Base-by-base conservation (phyloP, 352 stramenopile genomes). In the Pythium aquatile region DNA sequence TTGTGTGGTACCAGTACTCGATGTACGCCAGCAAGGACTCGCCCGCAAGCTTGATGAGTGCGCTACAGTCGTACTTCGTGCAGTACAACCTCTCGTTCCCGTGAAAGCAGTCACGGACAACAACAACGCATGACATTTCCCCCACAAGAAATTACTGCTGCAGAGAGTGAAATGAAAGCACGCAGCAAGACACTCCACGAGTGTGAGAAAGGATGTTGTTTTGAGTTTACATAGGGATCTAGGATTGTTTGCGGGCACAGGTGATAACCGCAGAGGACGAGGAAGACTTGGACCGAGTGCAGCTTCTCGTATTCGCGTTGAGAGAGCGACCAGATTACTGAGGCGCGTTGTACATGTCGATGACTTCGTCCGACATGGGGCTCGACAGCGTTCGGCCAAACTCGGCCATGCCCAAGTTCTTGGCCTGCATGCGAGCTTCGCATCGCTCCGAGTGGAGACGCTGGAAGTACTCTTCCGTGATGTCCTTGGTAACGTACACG, bases 401-500 rank as follows among this genome's bases (percentile, higher is more conserved):
- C 16, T 82, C 69, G 28, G 81, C 81, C 62, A 91, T 81, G 26
- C 84, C 86, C 68, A 85, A 77, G 69, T 95, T 94, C 79, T 94
- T 94, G 30, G 85, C 81, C 57, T 90, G 74, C 85, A 94, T 94
- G 51, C 79, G 81, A 16, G 85, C 81, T 52, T 96, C 87, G 58
- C 82, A 91, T 55, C 87, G 81, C 69, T 93, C 82, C 29, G 82
- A 70, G 51, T 92, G 77, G 58, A 96, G 78, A 46, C 83, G 82
- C 44, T 90, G 78, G 47, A 96, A 93, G 77, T 96, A 96, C 28
- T 70, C 79, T 39, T 94, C 79, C 63, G 88, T 75, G 8, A 98
- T 84, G 58, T 99, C 91, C 10, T 90, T 90, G 48, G 96, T 99
- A 35, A 99, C 93, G 77, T 99, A 99, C 32, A 85, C 65, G 58